Conservation (phyloP, 83 land plant species). For the Larix sibirica region DNA sequence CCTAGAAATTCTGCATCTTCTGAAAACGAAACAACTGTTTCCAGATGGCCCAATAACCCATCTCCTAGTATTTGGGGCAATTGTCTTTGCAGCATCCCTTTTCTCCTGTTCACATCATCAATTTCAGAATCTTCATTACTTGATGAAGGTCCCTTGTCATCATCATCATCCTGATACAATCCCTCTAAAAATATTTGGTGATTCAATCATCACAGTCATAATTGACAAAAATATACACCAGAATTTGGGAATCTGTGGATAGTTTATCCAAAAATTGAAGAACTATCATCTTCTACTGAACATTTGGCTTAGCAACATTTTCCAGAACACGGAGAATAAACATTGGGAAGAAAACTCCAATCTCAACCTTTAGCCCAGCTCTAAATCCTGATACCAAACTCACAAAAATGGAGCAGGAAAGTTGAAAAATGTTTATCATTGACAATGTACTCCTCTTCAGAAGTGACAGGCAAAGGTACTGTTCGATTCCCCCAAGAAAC, state of each 20-base stretch:
- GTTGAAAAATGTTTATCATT: conserved; percentile 85
- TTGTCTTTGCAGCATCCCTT: conserved; percentile 45
- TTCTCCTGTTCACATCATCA: conserved; percentile 52
- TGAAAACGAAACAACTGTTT: conserved; percentile 64
- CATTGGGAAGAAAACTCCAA: conserved; percentile 99
- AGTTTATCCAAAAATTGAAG: conserved; percentile 78
- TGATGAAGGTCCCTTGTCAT: conserved; percentile 31
- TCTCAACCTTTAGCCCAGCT: conserved; percentile 91
- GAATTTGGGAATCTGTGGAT: conserved; percentile 66
- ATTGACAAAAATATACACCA: conserved; percentile 52
- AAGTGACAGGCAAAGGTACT: conserved; percentile 87
- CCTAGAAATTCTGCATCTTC: conserved; percentile 56
- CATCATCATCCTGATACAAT: conserved; percentile 44
- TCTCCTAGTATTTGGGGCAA: conserved; percentile 54
- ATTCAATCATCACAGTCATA: conserved; percentile 64
- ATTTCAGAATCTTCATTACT: conserved; percentile 18
- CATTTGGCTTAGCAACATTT: conserved; percentile 94
- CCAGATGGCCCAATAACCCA: conserved; percentile 80
- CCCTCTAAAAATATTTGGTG: conserved; percentile 14
- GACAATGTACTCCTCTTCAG: conserved; percentile 91
- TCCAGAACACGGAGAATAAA: conserved; percentile 89
- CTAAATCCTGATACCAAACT: conserved; percentile 79
- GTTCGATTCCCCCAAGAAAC: conserved; percentile 86
- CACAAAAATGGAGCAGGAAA: conserved; percentile 88
- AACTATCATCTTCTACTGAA: conserved; percentile 36